Percentiles rank a stretch among this genome's conserved stretches.
Evolutionary conservation across 2,329 filamentous ascomycete genomes (phyloP).

Genomic region (Drechmeria coniospora): DNA sequence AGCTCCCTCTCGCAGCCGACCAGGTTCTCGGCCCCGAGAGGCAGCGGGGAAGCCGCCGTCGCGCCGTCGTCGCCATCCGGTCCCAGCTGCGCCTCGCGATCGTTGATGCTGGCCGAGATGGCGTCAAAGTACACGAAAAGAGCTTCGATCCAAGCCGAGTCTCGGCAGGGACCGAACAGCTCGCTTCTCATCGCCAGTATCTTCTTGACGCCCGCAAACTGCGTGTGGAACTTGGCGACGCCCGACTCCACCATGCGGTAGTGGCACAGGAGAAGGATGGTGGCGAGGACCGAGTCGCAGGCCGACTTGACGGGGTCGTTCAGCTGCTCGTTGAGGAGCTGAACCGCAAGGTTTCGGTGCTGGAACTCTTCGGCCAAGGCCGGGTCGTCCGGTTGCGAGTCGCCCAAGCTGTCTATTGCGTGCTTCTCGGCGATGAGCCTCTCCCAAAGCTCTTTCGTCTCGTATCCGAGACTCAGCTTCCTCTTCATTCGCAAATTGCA

Average conservation of each 20-base stretch:
- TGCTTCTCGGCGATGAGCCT: constrained; percentile 30
- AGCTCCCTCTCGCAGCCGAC: constrained; percentile 76
- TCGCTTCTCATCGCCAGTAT: constrained; percentile 59
- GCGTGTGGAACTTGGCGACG: constrained; percentile 82
- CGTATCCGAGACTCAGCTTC: constrained; percentile 46
- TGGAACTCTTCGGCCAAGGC: constrained; percentile 67
- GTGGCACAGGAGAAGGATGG: constrained; percentile 73
- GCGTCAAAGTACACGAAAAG: constrained; percentile 93
- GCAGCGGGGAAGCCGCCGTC: constrained; percentile 32
- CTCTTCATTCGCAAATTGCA: constrained; percentile 83
- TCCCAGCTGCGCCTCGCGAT: constrained; percentile 71
- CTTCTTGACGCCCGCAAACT: constrained; percentile 87
- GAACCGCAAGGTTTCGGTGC: constrained; percentile 65
- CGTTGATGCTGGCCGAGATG: constrained; percentile 81
- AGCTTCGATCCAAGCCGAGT: constrained; percentile 79
- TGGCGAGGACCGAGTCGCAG: constrained; percentile 77
- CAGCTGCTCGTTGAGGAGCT: constrained; percentile 69
- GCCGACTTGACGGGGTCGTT: constrained; percentile 59
- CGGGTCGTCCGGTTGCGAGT: constrained; percentile 42
- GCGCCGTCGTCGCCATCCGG: constrained; percentile 45
- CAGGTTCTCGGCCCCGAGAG: constrained; percentile 61
- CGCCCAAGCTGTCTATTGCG: constrained; percentile 26
- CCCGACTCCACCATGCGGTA: constrained; percentile 91
- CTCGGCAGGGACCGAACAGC: constrained; percentile 33
- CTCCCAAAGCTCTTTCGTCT: constrained; percentile 33